Percentiles rank a stretch among this genome's conserved stretches.
Conservation (phyloP, 306 rosid genomes). For the Rosa chinensis region DNA sequence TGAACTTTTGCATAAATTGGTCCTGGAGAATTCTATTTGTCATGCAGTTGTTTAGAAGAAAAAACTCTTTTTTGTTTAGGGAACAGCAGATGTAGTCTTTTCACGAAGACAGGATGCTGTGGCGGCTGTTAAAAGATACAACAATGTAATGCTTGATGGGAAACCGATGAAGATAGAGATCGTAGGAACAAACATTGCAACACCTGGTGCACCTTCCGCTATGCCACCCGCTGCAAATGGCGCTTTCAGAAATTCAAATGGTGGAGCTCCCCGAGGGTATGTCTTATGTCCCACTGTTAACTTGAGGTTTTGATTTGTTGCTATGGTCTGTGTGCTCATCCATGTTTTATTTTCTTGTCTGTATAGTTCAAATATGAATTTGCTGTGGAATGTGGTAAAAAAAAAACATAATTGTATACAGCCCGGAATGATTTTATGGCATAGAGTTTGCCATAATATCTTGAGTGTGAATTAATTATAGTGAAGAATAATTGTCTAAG, state of each 20-base stretch:
- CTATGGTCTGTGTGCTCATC: neutral
- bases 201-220: slow-evolving; percentile 36
- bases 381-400: neutral
- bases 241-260: slow-evolving; percentile 53
- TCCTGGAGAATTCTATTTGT: slow-evolving; percentile 32
- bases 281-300: neutral
- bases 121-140: slow-evolving; percentile 93
- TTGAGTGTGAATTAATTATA: neutral
- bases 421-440: neutral
- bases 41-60: slow-evolving; percentile 34
- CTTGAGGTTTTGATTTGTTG: neutral
- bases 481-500: neutral
- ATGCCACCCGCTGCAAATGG: slow-evolving; percentile 45
- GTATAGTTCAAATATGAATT: neutral
- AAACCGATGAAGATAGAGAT: slow-evolving; percentile 95
- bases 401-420: no score
- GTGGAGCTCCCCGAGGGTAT: slow-evolving; percentile 69
- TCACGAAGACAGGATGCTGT: slow-evolving; percentile 75
- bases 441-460: neutral
- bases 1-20: slow-evolving; percentile 28
- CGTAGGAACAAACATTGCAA: slow-evolving; percentile 74
- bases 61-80: slow-evolving; percentile 50
- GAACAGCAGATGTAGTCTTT: slow-evolving; percentile 90
- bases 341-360: neutral
- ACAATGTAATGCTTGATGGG: slow-evolving; percentile 91